Evolutionary conservation across 805 yeast genomes (phyloP), one percentile per base, ranked within the genome.

Genomic region (Metschnikowia similis): DNA sequence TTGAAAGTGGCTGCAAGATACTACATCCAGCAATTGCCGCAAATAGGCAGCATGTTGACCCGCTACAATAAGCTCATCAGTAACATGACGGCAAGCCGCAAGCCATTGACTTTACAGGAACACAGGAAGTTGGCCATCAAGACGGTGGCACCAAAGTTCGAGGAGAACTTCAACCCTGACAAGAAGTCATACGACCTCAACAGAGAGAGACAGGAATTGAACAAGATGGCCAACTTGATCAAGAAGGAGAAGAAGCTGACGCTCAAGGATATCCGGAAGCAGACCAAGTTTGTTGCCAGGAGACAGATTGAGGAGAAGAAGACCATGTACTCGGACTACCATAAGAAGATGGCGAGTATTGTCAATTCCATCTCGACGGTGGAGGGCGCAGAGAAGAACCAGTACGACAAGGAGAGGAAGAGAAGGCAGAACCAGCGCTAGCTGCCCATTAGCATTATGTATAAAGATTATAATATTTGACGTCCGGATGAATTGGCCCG

Each of bases 121-220:
- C 97, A 91, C 72, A 82, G 80, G 62, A 89, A 96, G 26, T 64
- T 94, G 49, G 87, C 96, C 3, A 87, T 94, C 62, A 84, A 90
- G 37, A 80, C 96, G 2, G 80, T 79, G 61, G 86, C 90, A 35
- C 99, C 99, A 56, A 84, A 87, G 69, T 94, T 86, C 66, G 97
- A 92, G 70, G 98, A 89, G 62, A 89, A 90, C 75, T 94, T 85
- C 80, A 92, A 91, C 71, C 96, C 97, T 49, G 97, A 89, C 64
- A 88, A 84, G 81, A 91, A 88, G 72, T 87, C 95, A 8, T 87
- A 89, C 66, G 97, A 92, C 66, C 80, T 86, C 47, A 87, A 91
- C 65, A 77, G 83, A 58, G 83, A 85, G 52, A 79, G 94, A 68
- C 88, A 84, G 57, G 98, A 94, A 67, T 70, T 88, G 58, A 79